Evolutionary conservation across 1,284 basidiomycete genomes (phyloP), one percentile per base, ranked within the genome.

Genomic region (Schizopora paradoxa): DNA sequence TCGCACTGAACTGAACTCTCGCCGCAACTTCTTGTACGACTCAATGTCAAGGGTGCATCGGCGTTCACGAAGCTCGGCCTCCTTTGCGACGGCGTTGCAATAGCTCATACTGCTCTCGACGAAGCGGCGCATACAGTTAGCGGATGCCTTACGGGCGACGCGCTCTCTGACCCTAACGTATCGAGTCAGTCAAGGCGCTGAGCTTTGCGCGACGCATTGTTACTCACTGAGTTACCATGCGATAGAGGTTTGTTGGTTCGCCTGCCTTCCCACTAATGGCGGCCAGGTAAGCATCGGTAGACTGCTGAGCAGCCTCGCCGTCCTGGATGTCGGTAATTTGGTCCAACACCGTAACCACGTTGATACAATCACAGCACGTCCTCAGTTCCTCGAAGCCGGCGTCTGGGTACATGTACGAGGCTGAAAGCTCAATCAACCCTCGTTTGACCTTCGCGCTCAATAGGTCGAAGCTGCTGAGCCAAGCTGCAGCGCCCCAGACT

Each of bases 1-100:
- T 13, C 75, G 68, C 51, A 79, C 72, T 26, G 76, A 79, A 58
- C 79, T 80, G 61, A 79, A 83, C 56, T 81, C 77, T 37, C 82
- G 69, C 32, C 81, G 77, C 43, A 82, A 67, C n/a, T 64, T 57
- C 40, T 70, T 66, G 65, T 76, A 84, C 1, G 71, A 63, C 4
- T 70, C 65, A 22, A 77, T 55, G 54, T 72, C 68, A 27, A 79
- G 71, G 26, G 83, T 69, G 70, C 40, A 78, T 72, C 52, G 75
- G 72, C 8, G 77, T 79, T 66, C 65, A 33, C 67, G 56, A 32
- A 63, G 58, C 41, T 59, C 61, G 1, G 66, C 67, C 49, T 69
- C 67, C 8, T 58, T 52, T 2, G 58, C 61, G 10, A 66, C 64
- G 7, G 61, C 64, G 14, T 64, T 62, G 40, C 66, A 56, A 44